Evolutionary conservation across 345 rosid genomes (phyloP).

Genomic region (Syzygium aqueum): DNA sequence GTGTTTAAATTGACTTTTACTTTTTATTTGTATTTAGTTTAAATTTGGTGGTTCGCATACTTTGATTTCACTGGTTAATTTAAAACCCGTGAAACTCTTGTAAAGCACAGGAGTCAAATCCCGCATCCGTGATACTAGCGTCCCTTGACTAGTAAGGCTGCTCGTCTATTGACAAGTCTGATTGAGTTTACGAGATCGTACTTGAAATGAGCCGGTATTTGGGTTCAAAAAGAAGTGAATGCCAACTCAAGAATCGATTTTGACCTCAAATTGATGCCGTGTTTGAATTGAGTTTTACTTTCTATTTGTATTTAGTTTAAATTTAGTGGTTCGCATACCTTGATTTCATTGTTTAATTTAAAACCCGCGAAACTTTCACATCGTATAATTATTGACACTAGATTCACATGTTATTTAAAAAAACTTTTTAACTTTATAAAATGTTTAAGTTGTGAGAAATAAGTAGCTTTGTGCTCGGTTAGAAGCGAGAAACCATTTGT

Average conservation of each 20-base stretch:
- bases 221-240: not conserved
- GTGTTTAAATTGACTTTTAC: not conserved
- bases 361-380: not conserved
- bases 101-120: too few species aligned
- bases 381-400: not conserved
- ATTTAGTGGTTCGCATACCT: not conserved
- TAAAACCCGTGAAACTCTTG: not conserved
- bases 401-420: not conserved
- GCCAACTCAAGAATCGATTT: not conserved
- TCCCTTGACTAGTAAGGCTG: too few species aligned
- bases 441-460: too few species aligned
- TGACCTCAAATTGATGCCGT: not conserved
- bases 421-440: not conserved
- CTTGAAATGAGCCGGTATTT: not conserved
- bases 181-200: too few species aligned
- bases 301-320: not conserved
- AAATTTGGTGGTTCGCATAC: not conserved
- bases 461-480: too few species aligned
- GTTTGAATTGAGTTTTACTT: not conserved
- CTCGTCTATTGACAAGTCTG: too few species aligned
- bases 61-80: not conserved
- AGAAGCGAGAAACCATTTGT: too few species aligned
- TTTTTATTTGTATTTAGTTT: not conserved
- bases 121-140: too few species aligned
- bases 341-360: not conserved